Evolutionary conservation across 2,329 filamentous ascomycete genomes (phyloP), one percentile per base, ranked within the genome.

Genomic region (Epichloe baconii): DNA sequence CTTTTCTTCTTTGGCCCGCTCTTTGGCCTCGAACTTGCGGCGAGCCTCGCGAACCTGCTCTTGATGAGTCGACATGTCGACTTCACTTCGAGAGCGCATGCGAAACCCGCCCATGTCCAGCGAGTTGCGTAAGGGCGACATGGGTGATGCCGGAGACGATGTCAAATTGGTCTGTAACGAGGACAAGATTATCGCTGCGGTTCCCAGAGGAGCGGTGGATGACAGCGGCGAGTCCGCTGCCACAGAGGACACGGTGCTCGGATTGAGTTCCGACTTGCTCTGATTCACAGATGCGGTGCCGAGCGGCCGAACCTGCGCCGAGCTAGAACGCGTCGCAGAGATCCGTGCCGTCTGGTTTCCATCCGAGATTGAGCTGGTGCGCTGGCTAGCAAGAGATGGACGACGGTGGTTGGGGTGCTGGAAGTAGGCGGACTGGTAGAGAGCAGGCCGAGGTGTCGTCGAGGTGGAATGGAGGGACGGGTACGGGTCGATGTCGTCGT

Each of bases 11-110:
- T 83, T 83, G 49, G 68, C 68, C 15, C 71, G 71, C 62, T 84
- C 79, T 61, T 77, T 79, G 60, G 80, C 76, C 60, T 81, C 74
- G 55, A 83, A 83, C 59, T 78, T 80, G 58, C 77, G 77, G 49
- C 80, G 78, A 4, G 79, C 80, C 58, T 77, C 75, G 44, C 77
- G 74, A 36, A 84, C 76, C 42, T 79, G 76, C 54, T 81, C 78
- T 48, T 74, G 68, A 31, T 77, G 76, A 1, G 71, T 70, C 12
- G 68, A 71, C 5, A 75, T 73, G 59, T 81, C 77, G 15, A 81
- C 67, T 55, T 83, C 79, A 41, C 78, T 80, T 54, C 77, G 76
- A 47, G 76, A 77, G 55, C 80, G 78, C 5, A 82, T 65, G 48
- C 80, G 79, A 56, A 82, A 82, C 23, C 72, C 72, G 53, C 69